Conservation (phyloP, 1,284 basidiomycete genomes). For the Trichosporon sp. region DNA sequence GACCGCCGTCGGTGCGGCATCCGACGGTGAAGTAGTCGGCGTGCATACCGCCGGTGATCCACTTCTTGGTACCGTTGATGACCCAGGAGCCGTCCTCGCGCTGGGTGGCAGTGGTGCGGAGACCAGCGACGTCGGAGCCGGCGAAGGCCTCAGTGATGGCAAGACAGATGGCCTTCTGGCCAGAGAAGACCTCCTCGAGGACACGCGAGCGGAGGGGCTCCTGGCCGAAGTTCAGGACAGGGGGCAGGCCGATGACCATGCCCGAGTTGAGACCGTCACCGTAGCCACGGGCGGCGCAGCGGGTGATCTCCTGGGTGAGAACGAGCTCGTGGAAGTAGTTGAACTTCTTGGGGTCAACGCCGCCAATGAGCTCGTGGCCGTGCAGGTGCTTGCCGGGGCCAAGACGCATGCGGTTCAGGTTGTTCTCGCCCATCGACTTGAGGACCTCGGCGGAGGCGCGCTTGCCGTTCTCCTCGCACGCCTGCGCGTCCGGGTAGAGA, state of each 20-base stretch:
- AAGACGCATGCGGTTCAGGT: constrained; percentile 84
- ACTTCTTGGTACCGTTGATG: constrained; percentile 82
- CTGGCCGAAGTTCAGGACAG: constrained; percentile 58
- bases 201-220: constrained; percentile 58
- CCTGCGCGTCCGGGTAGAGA: constrained; percentile 55
- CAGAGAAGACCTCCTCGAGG: constrained; percentile 73
- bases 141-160: constrained; percentile 87
- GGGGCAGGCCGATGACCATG: constrained; percentile 68
- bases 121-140: constrained; percentile 80
- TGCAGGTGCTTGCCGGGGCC: constrained; percentile 74
- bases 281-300: constrained; percentile 75
- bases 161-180: constrained; percentile 64
- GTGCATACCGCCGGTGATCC: constrained; percentile 83
- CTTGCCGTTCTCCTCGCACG: constrained; percentile 72
- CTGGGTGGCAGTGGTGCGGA: constrained; percentile 76
- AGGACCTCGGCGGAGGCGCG: constrained; percentile 52
- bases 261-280: constrained; percentile 73
- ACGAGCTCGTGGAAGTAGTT: constrained; percentile 70
- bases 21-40: constrained; percentile 45
- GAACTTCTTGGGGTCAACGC: constrained; percentile 84
- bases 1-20: constrained; percentile 60
- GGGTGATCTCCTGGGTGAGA: constrained; percentile 77
- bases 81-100: constrained; percentile 71
- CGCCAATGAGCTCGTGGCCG: constrained; percentile 62
- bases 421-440: constrained; percentile 55